Evolutionary conservation across 257 asterid genomes (phyloP).

Genomic region (Solanum ossicruentum): DNA sequence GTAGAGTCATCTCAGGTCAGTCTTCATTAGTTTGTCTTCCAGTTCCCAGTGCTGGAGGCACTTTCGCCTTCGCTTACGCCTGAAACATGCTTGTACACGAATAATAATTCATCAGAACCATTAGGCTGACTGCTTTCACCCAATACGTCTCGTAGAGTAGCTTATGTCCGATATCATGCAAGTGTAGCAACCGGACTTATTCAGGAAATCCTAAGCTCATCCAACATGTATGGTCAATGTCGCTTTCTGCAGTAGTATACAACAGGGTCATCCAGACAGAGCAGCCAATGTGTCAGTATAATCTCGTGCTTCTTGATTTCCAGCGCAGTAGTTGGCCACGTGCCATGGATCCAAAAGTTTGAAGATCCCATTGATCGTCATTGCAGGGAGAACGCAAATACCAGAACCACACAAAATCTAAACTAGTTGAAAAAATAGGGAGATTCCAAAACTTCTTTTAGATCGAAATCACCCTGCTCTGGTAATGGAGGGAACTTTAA

Average conservation of each 20-base stretch:
- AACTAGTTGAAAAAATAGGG: conserved; percentile 84
- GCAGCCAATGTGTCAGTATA: neutral
- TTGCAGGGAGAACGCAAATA: neutral
- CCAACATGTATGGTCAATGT: neutral
- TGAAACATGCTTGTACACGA: neutral
- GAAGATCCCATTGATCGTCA: neutral
- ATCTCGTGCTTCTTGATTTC: neutral
- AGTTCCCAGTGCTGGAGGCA: neutral
- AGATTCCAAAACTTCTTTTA: conserved; percentile 69
- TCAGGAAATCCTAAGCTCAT: neutral
- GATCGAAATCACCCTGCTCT: conserved; percentile 80
- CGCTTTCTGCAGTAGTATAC: neutral
- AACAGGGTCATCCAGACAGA: neutral
- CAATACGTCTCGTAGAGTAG: neutral
- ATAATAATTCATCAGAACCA: neutral
- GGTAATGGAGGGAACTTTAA: conserved; percentile 76
- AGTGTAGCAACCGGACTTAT: neutral
- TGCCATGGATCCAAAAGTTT: neutral
- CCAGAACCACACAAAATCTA: neutral
- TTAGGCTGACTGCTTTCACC: neutral
- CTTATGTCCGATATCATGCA: neutral
- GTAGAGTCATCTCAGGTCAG: neutral
- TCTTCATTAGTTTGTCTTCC: neutral
- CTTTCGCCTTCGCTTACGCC: neutral
- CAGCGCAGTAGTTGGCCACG: neutral